phyloP scores from a whole-genome alignment of 208 protist genomes.

The Wallacemonas sp. region DNA sequence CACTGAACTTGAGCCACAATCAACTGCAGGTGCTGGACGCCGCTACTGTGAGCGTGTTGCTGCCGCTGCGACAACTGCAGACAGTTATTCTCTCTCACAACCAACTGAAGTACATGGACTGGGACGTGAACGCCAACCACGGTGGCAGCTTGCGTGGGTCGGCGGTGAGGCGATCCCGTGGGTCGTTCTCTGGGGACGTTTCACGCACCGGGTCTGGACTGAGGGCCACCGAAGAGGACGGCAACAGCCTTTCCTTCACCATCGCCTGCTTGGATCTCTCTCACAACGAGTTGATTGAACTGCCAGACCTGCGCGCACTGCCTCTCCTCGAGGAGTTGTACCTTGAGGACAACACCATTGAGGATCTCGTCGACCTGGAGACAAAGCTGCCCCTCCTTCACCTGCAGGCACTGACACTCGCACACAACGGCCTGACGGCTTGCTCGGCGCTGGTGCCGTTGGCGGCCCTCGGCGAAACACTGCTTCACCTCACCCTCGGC shows the following conservation, averaged over 20 bases:
- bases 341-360: slow-evolving; percentile 72
- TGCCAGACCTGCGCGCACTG: slow-evolving; percentile 74
- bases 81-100: slow-evolving; percentile 72
- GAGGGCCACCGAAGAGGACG: slow-evolving; percentile 6
- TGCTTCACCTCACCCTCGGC: slow-evolving; percentile 46
- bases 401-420: slow-evolving; percentile 47
- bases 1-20: slow-evolving; percentile 81
- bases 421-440: slow-evolving; percentile 39
- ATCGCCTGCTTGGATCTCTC: slow-evolving; percentile 48
- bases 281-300: slow-evolving; percentile 76
- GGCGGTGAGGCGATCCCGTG: background rate
- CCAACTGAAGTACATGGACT: slow-evolving; percentile 49
- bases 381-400: slow-evolving; percentile 51
- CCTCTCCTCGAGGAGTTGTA: slow-evolving; percentile 61
- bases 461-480: slow-evolving; percentile 54
- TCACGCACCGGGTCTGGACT: background rate
- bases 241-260: slow-evolving; percentile 20
- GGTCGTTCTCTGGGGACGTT: background rate
- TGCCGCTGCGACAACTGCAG: slow-evolving; percentile 39
- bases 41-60: slow-evolving; percentile 42
- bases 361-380: slow-evolving; percentile 57
- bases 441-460: slow-evolving; percentile 46
- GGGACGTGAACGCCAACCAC: background rate
- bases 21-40: slow-evolving; percentile 57
- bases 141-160: background rate